phyloP scores from a whole-genome alignment of 1,284 basidiomycete species.

The Rhodotorula glutinis region DNA sequence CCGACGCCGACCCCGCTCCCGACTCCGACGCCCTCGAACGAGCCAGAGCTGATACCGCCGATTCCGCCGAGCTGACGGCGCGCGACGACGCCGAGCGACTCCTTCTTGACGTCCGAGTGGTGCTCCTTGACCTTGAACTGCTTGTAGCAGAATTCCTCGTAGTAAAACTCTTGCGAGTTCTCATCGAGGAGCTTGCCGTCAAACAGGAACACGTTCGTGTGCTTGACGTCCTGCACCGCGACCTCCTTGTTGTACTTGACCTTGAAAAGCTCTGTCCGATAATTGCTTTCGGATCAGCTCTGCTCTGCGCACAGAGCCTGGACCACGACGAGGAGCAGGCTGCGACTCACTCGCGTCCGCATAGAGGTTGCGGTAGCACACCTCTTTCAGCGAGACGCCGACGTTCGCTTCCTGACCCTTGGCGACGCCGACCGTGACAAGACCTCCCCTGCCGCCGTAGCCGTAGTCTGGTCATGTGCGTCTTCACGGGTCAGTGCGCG shows the following conservation, averaged over 20 bases:
- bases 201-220: constrained; percentile 11
- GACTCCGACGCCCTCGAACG: neutral
- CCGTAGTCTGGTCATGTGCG: no score
- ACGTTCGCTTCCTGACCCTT: no score
- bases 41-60: neutral
- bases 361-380: constrained; percentile 18
- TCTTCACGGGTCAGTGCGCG: no score
- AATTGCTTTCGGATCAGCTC: no score
- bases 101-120: neutral
- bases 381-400: constrained; percentile 5
- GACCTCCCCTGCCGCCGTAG: no score
- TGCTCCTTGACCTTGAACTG: constrained; percentile 4
- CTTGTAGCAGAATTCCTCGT: constrained; percentile 18
- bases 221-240: constrained; percentile 1
- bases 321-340: no score
- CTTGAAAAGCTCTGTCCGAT: neutral
- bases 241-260: constrained; percentile 9
- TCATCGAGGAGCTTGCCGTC: constrained; percentile 1
- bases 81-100: no score
- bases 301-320: no score
- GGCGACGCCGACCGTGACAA: no score
- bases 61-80: no score
- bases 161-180: constrained; percentile 15
- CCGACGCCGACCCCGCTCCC: no score
- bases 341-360: constrained; percentile 9